Evolutionary conservation across 1,284 basidiomycete genomes (phyloP), one percentile per base, ranked within the genome.

Genomic region (Ganoderma resinaceum): DNA sequence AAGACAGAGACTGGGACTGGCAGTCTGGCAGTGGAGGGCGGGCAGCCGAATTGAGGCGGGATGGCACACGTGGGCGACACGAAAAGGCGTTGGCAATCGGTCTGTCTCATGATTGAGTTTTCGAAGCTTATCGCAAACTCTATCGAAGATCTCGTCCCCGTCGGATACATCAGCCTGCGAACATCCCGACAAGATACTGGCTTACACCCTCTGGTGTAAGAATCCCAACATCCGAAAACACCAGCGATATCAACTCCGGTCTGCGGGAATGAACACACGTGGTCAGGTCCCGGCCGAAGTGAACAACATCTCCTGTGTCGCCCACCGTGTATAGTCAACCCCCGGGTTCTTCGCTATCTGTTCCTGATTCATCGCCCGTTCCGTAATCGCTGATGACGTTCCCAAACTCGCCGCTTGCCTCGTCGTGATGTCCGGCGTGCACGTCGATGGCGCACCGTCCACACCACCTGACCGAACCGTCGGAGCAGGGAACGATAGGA

Each of bases 141-240:
- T 78, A 82, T 81, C 58, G 42, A 66, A 72, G 76, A 73, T 78
- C 75, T 77, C 73, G 71, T 68, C 58, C 64, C 69, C 65, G 70
- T 72, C 72, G 70, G 70, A 66, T 66, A 70, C 69, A 71, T 70
- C 80, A 92, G 75, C 89, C 92, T 72, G 92, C 89, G 82, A 96
- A 96, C 89, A 96, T 95, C 71, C 93, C 93, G 71, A 96, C 93
- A 67, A 96, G 85, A 78, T 95, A 95, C 80, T 95, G 94, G 78
- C 93, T 95, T 62, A 97, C 95, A 66, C 94, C 95, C 80, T 94
- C 92, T 52, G 96, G 96, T 23, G 96, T 97, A 71, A 98, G 83
- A 72, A 95, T 94, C 42, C 96, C 96, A 33, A 97, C 92, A 73
- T 98, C 96, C 67, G 93, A 95, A 76, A 98, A 95, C 40, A 98